Conservation (phyloP, 495 filamentous ascomycete species). For the Alectoria sarmentosa region DNA sequence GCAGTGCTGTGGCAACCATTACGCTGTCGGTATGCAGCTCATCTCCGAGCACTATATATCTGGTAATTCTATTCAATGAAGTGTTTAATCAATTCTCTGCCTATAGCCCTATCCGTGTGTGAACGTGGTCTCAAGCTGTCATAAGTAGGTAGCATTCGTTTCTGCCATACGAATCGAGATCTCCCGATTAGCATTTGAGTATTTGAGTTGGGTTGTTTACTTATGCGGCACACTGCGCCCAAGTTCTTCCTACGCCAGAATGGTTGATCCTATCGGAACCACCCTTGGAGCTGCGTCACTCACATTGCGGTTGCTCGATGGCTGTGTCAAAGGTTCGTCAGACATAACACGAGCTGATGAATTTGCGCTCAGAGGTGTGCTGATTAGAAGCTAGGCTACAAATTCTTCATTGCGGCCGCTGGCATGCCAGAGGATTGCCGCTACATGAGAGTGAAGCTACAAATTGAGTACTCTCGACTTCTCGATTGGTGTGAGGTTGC, state of each 20-base stretch:
- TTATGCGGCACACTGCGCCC: not conserved
- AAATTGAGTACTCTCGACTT: conserved; percentile 20
- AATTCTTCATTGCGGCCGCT: conserved; percentile 19
- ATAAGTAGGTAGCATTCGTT: not conserved
- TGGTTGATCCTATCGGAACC: conserved; percentile 4
- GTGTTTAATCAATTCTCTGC: not conserved
- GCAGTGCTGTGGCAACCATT: not conserved
- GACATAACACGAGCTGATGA: not conserved
- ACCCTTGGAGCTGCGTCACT: conserved; percentile 19
- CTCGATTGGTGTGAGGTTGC: conserved; percentile 21
- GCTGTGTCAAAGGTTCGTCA: conserved; percentile 19
- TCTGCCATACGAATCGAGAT: no score
- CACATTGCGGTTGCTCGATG: conserved; percentile 20
- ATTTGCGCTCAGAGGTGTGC: not conserved
- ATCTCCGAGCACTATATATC: not conserved
- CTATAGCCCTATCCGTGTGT: not conserved
- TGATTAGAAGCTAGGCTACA: conserved; percentile 11
- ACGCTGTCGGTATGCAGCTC: not conserved
- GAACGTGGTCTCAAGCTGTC: not conserved
- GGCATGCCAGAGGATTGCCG: conserved; percentile 19
- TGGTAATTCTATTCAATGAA: not conserved
- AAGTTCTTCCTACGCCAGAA: not conserved
- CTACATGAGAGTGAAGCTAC: conserved; percentile 17
- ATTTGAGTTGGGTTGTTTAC: not conserved
- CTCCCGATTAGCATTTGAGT: not conserved